phyloP scores from a whole-genome alignment of 441 rosid species.

The Arabidopsis lyrata region DNA sequence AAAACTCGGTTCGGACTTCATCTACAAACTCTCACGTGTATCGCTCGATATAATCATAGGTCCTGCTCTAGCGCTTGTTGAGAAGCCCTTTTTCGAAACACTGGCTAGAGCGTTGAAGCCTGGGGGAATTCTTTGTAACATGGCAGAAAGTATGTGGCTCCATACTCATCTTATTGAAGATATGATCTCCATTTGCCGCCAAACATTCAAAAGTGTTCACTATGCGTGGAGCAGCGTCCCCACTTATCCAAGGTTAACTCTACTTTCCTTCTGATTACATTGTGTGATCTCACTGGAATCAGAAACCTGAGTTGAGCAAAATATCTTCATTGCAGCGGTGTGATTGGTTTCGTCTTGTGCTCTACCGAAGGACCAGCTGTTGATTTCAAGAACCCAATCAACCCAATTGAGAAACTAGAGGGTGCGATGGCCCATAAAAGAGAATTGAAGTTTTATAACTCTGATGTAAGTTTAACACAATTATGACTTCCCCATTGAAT shows the following conservation, averaged over 20 bases:
- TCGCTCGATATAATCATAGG: constrained; percentile 54
- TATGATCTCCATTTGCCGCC: constrained; percentile 77
- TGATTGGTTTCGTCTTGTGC: constrained; percentile 88
- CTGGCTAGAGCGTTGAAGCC: constrained; percentile 85
- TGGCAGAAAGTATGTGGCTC: constrained; percentile 99
- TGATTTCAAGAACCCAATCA: constrained; percentile 90
- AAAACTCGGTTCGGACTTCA: background rate
- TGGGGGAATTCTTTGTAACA: constrained; percentile 97
- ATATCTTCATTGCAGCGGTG: constrained; percentile 60
- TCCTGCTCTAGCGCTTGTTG: constrained; percentile 94
- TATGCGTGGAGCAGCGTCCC: constrained; percentile 99
- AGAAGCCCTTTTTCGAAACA: constrained; percentile 91
- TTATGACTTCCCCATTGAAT: constrained; percentile 3
- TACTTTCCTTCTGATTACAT: constrained; percentile 14
- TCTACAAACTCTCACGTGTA: background rate
- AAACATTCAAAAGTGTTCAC: constrained; percentile 83
- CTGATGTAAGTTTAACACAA: constrained; percentile 59
- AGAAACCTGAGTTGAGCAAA: constrained; percentile 3
- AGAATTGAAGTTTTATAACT: constrained; percentile 83
- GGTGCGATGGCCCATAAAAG: constrained; percentile 70
- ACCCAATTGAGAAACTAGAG: constrained; percentile 91
- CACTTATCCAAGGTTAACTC: constrained; percentile 86
- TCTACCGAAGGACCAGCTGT: constrained; percentile 79
- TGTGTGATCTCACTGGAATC: background rate
- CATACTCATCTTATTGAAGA: constrained; percentile 96